Conservation (phyloP, 140 eudicot genomes). For the Anethum foeniculum region DNA sequence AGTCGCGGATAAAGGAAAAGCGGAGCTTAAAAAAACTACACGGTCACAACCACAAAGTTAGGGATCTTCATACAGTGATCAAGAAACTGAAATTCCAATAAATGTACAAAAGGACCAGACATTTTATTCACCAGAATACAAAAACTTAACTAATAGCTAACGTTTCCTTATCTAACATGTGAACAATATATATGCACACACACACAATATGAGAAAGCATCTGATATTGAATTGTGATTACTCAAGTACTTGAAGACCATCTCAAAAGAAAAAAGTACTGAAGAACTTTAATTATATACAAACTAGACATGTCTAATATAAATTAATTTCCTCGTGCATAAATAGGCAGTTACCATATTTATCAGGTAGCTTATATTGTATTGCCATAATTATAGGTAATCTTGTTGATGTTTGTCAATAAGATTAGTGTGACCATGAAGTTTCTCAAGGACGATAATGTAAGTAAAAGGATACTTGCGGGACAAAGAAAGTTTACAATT, state of each 20-base stretch:
- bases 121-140: background rate
- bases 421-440: background rate
- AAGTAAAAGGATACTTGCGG: slow-evolving; percentile 2
- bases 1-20: background rate
- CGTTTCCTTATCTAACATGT: background rate
- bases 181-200: background rate
- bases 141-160: background rate
- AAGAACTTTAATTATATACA: background rate
- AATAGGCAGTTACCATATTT: background rate
- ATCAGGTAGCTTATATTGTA: background rate
- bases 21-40: background rate
- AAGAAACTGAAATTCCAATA: background rate
- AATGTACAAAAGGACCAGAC: background rate
- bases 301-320: background rate
- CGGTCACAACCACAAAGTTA: background rate
- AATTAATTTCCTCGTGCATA: background rate
- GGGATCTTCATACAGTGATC: background rate
- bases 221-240: background rate
- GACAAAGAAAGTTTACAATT: background rate
- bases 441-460: background rate
- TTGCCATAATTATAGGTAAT: background rate
- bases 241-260: background rate
- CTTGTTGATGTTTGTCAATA: background rate
- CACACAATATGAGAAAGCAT: background rate
- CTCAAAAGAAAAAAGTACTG: background rate